Conservation (phyloP, 306 rosid genomes). For the Prunus persica region Prunus_persica_NCBIv2 NC_034012.1:2255501-2256000, state of each 20-base stretch:
- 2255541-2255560: conserved; percentile 52
- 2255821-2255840: conserved; percentile 39
- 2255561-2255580: conserved; percentile 78
- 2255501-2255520: conserved; percentile 54
- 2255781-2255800: conserved; percentile 58
- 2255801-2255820: conserved; percentile 33
- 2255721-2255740: conserved; percentile 54
- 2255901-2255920: conserved; percentile 32
- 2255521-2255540: conserved; percentile 33
- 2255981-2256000: conserved; percentile 69
- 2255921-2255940: conserved; percentile 89
- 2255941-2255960: conserved; percentile 88
- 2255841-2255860: conserved; percentile 31
- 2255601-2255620: conserved; percentile 80
- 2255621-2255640: conserved; percentile 54
- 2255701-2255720: conserved; percentile 61
- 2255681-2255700: conserved; percentile 59
- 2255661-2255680: conserved; percentile 96
- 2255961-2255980: conserved; percentile 73
- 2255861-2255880: conserved; percentile 31
- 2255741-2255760: conserved; percentile 90
- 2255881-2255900: conserved; percentile 31
- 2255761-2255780: conserved; percentile 79
- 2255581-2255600: conserved; percentile 72
- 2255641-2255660: conserved; percentile 71